A percentile compares a stretch with the other conserved stretches of the same genome.
Conservation (phyloP, 2,329 filamentous ascomycete genomes). For the Claviceps capensis region DNA sequence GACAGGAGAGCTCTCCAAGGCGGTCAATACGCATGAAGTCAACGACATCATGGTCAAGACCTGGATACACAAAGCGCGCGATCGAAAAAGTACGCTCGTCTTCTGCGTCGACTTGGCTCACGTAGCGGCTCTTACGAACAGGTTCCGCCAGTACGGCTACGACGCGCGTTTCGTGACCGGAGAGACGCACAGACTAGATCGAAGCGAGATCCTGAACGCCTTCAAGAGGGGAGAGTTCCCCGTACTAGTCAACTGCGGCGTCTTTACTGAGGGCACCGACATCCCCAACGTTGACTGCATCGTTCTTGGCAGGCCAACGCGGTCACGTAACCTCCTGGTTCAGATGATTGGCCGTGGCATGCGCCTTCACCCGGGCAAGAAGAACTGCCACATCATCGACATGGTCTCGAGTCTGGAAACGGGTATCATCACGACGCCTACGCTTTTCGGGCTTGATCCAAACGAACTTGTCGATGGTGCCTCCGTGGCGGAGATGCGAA, state of each 20-base stretch:
- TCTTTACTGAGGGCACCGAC: slow-evolving; percentile 95
- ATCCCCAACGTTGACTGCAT: slow-evolving; percentile 96
- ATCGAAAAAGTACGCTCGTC: slow-evolving; percentile 71
- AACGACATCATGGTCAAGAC: slow-evolving; percentile 78
- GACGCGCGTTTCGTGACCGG: slow-evolving; percentile 83
- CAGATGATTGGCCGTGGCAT: slow-evolving; percentile 98
- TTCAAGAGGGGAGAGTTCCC: slow-evolving; percentile 70
- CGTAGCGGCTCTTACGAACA: slow-evolving; percentile 57
- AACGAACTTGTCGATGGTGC: slow-evolving; percentile 58
- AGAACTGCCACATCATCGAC: slow-evolving; percentile 88
- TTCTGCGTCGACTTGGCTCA: slow-evolving; percentile 91
- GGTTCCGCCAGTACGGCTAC: slow-evolving; percentile 63
- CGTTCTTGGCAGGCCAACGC: slow-evolving; percentile 73
- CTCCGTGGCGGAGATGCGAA: slow-evolving; percentile 46
- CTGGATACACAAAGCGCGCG: slow-evolving; percentile 66
- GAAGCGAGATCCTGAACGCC: slow-evolving; percentile 55
- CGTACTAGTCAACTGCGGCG: slow-evolving; percentile 84
- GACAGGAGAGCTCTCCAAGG: slow-evolving; percentile 59
- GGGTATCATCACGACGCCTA: slow-evolving; percentile 81
- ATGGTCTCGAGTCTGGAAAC: slow-evolving; percentile 78
- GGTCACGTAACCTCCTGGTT: slow-evolving; percentile 81
- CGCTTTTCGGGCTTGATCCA: slow-evolving; percentile 84
- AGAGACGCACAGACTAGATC: slow-evolving; percentile 55
- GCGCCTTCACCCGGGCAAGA: slow-evolving; percentile 66
- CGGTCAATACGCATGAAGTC: slow-evolving; percentile 66